Base-by-base conservation (phyloP, 2,329 filamentous ascomycete species). In the Neofusicoccum ribis region DNA sequence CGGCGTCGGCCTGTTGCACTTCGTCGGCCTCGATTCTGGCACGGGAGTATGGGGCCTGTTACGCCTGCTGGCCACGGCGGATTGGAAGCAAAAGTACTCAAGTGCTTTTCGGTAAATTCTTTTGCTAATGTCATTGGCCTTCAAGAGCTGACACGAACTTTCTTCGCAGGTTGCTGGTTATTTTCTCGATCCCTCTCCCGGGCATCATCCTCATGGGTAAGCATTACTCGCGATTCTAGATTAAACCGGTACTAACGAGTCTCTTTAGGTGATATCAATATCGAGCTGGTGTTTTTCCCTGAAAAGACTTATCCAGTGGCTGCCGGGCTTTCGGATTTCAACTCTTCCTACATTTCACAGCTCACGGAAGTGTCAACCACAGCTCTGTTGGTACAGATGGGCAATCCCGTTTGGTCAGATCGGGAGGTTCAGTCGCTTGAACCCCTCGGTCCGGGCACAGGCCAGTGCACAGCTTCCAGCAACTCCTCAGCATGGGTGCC, bases 121-220 rank as follows among this genome's bases (percentile, higher is more conserved):
- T 1, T 7, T 4, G 12, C 15, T 14, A 17, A n/a, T 9, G 9
- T 9, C 27, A 14, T 6, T 11, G n/a, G 5, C 6, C 20, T 12
- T 12, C 17, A 11, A 8, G 5, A 17, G 23, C 15, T 63, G 9
- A 41, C 44, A 9, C 5, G 27, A 31, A 31, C 27, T 31, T 7
- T 5, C 20, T 5, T 47, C 17, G 9, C 44, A 60, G 60, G 6
- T 47, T 63, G 15, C 34, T 63, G 23, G n/a, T 63, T 14, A 52
- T 63, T 11, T 5, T 63, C 5, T 51, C 60, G 1, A 63, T 63
- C 5, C 60, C 60, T 17, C 44, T 63, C 6, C 60, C 60, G 1
- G 60, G 46, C 27, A 52, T 63, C 23, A 63, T 63, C 34, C 37
- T 63, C 5, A 63, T 63, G 60, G 60, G 56, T 49, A 39, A 23